Evolutionary conservation across 225 moss, liverwort and hornwort species (phyloP).

Genomic region (Lunularia cruciata): DNA sequence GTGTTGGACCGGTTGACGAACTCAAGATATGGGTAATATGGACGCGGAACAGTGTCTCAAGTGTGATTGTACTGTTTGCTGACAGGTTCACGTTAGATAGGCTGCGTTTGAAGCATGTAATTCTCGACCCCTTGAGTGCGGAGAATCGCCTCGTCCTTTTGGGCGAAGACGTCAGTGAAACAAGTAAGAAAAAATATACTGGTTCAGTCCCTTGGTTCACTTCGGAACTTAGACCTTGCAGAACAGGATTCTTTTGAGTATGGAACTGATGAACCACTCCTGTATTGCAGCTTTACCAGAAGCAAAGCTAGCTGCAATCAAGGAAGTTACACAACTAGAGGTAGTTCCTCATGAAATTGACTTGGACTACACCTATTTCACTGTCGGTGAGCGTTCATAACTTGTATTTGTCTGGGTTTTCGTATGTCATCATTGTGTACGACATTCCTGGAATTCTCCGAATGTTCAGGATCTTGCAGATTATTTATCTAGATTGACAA

Average conservation of each 20-base stretch:
- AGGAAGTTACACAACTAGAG: slow-evolving; percentile 52
- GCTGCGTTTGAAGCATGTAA: slow-evolving; percentile 87
- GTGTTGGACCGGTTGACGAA: no score
- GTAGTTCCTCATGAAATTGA: slow-evolving; percentile 67
- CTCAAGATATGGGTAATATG: no score
- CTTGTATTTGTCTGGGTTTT: background rate
- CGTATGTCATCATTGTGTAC: no score
- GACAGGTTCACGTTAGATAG: slow-evolving; percentile 68
- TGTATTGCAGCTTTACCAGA: slow-evolving; percentile 57
- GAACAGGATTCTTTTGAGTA: background rate
- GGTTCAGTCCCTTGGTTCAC: background rate
- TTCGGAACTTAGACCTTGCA: background rate
- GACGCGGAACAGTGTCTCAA: no score
- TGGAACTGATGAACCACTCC: background rate
- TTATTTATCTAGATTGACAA: no score
- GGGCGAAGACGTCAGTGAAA: slow-evolving; percentile 44
- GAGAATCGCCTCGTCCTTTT: slow-evolving; percentile 71
- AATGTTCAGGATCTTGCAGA: no score
- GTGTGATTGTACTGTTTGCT: no score
- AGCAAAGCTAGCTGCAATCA: slow-evolving; percentile 54
- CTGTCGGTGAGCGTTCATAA: slow-evolving; percentile 63
- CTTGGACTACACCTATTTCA: slow-evolving; percentile 80
- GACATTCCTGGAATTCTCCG: no score
- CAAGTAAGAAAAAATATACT: no score
- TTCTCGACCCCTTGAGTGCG: slow-evolving; percentile 61